Percentiles rank a stretch among this genome's conserved stretches.
These are phyloP conservation scores for Dovyalis caffra DNA, from an alignment of 345 rosid genomes.

Conservation along the genomic window DNA sequence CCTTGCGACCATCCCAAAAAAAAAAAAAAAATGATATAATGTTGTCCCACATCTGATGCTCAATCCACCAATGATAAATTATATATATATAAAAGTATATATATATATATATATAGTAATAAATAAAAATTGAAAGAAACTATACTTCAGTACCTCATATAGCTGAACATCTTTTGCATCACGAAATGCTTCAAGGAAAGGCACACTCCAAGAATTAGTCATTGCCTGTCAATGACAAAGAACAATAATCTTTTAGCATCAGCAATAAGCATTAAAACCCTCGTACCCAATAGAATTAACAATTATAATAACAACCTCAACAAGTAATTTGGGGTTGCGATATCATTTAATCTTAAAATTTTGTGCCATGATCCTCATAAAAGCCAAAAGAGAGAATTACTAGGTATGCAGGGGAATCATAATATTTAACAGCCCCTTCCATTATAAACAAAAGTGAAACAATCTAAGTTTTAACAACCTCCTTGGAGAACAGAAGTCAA, in stretches of 20 bases:
- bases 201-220: slow-evolving; percentile 80
- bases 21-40: not conserved
- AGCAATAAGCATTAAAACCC: not conserved
- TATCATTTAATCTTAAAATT: not conserved
- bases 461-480: not conserved
- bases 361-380: not conserved
- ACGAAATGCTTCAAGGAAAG: slow-evolving; percentile 58
- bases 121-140: not conserved
- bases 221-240: slow-evolving; percentile 50
- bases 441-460: too few relatives aligned
- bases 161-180: slow-evolving; percentile 58
- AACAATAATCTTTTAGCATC: not conserved
- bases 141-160: slow-evolving; percentile 60
- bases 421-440: too few relatives aligned
- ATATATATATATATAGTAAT: too few relatives aligned
- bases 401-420: not conserved
- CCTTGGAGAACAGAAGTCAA: not conserved
- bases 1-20: not conserved
- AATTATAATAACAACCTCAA: not conserved
- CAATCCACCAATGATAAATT: too few relatives aligned
- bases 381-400: not conserved
- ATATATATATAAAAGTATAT: too few relatives aligned
- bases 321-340: not conserved
- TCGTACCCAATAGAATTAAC: too few relatives aligned
- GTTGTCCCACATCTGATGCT: not conserved